phyloP scores from a whole-genome alignment of 768 basidiomycete genomes.

The Infundibulicybe gibba region DNA sequence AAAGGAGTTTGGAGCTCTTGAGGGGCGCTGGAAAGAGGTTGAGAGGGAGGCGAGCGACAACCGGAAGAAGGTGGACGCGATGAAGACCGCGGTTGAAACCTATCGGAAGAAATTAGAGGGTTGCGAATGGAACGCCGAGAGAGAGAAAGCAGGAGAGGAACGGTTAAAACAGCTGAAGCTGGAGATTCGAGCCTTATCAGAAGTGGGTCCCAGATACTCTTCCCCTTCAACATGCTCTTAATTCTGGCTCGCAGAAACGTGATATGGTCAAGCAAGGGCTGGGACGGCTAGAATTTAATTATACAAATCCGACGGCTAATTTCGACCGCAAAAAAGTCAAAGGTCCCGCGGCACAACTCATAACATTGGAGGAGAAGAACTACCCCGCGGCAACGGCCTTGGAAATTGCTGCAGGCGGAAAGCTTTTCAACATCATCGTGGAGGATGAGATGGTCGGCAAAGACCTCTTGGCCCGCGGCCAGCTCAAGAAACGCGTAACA shows the following conservation, averaged over 20 bases:
- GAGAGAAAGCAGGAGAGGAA: slow-evolving; percentile 56
- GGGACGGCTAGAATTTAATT: slow-evolving; percentile 78
- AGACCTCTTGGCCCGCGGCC: slow-evolving; percentile 69
- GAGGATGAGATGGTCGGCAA: slow-evolving; percentile 88
- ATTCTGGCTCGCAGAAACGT: slow-evolving; percentile 43
- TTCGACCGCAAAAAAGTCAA: slow-evolving; percentile 89
- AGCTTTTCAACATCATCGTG: slow-evolving; percentile 91
- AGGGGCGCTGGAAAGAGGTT: slow-evolving; percentile 77
- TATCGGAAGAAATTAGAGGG: slow-evolving; percentile 47
- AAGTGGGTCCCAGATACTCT: slow-evolving; percentile 41
- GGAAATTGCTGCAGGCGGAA: slow-evolving; percentile 88
- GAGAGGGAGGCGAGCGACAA: slow-evolving; percentile 82
- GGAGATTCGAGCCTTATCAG: slow-evolving; percentile 52
- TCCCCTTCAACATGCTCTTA: slow-evolving; percentile 5
- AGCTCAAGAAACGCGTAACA: slow-evolving; percentile 84
- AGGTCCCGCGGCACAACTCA: slow-evolving; percentile 88
- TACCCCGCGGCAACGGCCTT: slow-evolving; percentile 84
- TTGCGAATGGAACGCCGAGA: slow-evolving; percentile 75
- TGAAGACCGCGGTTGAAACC: slow-evolving; percentile 55
- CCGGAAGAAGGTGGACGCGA: slow-evolving; percentile 59
- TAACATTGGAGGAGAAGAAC: slow-evolving; percentile 66
- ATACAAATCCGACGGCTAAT: slow-evolving; percentile 66
- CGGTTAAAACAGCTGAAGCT: slow-evolving; percentile 49
- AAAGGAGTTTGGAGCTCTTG: slow-evolving; percentile 75
- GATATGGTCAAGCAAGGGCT: slow-evolving; percentile 66